A percentile compares a stretch with the other conserved stretches of the same genome.
Evolutionary conservation across 768 basidiomycete genomes (phyloP).

Genomic region (Suillus variegatus): DNA sequence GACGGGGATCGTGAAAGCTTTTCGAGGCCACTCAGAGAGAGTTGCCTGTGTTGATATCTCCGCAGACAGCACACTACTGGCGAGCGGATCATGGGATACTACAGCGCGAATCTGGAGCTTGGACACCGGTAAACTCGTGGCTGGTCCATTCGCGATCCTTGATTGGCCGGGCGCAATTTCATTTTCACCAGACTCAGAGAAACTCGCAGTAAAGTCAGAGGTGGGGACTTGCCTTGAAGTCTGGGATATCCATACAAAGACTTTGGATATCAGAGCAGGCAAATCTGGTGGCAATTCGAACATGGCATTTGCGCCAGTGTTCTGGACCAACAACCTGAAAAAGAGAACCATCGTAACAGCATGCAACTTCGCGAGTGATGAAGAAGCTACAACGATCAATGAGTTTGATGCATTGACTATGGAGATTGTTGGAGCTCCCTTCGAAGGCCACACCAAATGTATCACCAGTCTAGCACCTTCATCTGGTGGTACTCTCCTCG

Average conservation of each 20-base stretch:
- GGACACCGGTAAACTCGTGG: not conserved
- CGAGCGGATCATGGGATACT: not conserved
- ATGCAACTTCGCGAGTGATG: not conserved
- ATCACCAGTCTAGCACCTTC: not conserved
- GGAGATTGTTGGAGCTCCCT: not conserved
- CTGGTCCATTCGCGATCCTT: not conserved
- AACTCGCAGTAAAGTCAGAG: not conserved
- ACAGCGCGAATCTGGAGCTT: conserved; percentile 1
- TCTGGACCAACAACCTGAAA: not conserved
- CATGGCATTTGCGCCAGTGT: not conserved
- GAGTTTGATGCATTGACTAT: not conserved
- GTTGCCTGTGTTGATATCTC: not conserved
- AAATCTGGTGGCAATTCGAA: not conserved
- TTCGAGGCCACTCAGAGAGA: not conserved
- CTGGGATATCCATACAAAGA: not conserved
- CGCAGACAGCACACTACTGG: not conserved
- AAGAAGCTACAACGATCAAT: not conserved
- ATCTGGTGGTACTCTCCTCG: not conserved
- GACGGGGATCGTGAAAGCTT: not conserved
- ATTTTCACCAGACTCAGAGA: conserved; percentile 1
- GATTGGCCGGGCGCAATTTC: not conserved
- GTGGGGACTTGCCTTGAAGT: not conserved
- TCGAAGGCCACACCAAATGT: not conserved
- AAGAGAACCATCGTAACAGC: not conserved
- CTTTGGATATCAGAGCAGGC: not conserved